Evolutionary conservation across 2,329 filamentous ascomycete genomes (phyloP), one percentile per base, ranked within the genome.

Genomic region (Hypoxylon sp.): DNA sequence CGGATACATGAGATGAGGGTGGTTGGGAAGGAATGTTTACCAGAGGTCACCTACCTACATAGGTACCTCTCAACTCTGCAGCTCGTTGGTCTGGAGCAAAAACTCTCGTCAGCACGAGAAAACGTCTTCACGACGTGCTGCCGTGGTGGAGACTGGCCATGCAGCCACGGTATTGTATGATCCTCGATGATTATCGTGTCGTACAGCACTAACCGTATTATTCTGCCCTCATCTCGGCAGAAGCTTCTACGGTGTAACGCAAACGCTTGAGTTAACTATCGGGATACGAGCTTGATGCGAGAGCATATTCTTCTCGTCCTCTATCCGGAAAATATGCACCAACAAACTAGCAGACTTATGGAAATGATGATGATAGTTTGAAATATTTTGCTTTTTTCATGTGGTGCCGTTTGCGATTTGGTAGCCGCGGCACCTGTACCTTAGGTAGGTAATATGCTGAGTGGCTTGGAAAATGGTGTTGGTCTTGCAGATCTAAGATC

Each of bases 401-500:
- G 19, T 22, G 11, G 34, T 30, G 24, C 24, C 58, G 32, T 55
- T 59, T 57, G 34, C 32, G 4, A 46, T 26, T 28, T 46, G 53
- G 32, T 15, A 46, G 11, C 53, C 11, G 20, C 39, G 34, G 20
- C 49, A 22, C 32, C 43, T 54, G 28, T 24, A 19, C 15, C n/a
- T n/a, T n/a, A n/a, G n/a, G n/a, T n/a, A n/a, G n/a, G n/a, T n/a
- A n/a, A n/a, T n/a, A 37, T 56, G 15, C 32, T 41, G 11, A 24
- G 59, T 53, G 55, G 53, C 57, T 53, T 54, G 17, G 24, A n/a
- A 47, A 37, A 41, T 22, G 43, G 37, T 41, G 41, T 30, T 60
- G 48, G n/a, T 20, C 28, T 15, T 37, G 15, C 28, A 26, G 37
- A 6, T 17, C 28, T 3, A 34, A 24, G 32, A 52, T 52, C 48